These are phyloP conservation scores for Tympanopsis confertula DNA, from an alignment of 2,329 filamentous ascomycete species.

Conservation along the genomic window DNA sequence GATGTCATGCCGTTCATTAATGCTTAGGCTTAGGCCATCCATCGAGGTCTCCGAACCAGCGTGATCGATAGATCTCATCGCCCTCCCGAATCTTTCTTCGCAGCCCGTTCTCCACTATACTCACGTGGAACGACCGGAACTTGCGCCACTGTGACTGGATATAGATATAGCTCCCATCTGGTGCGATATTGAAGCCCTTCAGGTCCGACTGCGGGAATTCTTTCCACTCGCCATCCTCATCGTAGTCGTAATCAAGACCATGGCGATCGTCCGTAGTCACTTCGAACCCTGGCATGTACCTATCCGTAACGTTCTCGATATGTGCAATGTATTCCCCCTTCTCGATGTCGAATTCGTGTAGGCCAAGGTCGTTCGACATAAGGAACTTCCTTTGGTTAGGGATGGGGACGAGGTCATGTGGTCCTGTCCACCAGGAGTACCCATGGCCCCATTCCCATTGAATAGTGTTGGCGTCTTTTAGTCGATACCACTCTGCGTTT, in stretches of 20 bases:
- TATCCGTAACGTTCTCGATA: not conserved
- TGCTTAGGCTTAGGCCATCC: too few relatives aligned
- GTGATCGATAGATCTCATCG: too few relatives aligned
- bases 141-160: not conserved
- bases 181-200: not conserved
- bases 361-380: not conserved
- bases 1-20: too few relatives aligned
- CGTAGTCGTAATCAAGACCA: too few relatives aligned
- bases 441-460: not conserved
- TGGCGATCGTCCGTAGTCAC: not conserved
- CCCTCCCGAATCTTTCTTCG: too few relatives aligned
- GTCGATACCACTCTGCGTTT: not conserved
- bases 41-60: too few relatives aligned
- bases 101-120: not conserved
- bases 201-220: not conserved
- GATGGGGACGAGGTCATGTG: not conserved
- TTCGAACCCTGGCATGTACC: not conserved
- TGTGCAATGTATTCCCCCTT: not conserved
- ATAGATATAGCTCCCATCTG: not conserved
- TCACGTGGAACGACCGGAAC: not conserved
- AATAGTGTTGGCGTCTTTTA: not conserved
- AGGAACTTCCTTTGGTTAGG: not conserved
- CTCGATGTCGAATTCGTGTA: not conserved
- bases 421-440: not conserved
- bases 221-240: not conserved